These are phyloP conservation scores for Diplodia seriata DNA, from an alignment of 2,329 filamentous ascomycete genomes.

Conservation along the genomic window DNA sequence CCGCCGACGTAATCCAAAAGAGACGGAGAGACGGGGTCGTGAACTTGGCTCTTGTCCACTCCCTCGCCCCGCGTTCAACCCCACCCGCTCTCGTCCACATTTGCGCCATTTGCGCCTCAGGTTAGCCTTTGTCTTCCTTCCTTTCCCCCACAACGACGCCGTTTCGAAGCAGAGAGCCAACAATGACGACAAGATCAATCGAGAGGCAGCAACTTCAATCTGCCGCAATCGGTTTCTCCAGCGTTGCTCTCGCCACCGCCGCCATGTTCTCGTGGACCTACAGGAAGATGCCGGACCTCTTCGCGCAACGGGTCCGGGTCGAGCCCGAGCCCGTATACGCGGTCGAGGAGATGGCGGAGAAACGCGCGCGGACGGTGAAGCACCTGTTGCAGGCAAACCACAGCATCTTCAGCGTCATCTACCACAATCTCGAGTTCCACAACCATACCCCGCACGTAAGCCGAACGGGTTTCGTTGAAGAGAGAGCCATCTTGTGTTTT, in stretches of 20 bases:
- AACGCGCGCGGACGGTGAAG: constrained; percentile 81
- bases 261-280: constrained; percentile 28
- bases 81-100: not conserved
- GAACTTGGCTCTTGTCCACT: not conserved
- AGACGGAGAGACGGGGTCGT: not conserved
- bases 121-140: not conserved
- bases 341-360: constrained; percentile 80
- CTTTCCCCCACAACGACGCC: not conserved
- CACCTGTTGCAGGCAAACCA: constrained; percentile 92
- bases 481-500: no score
- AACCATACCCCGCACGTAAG: constrained; percentile 81
- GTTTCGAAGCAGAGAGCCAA: not conserved
- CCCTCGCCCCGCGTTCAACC: not conserved
- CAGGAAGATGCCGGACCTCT: constrained; percentile 19
- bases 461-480: constrained; percentile 14
- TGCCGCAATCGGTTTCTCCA: constrained; percentile 1
- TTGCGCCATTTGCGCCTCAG: not conserved
- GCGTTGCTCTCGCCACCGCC: constrained; percentile 11
- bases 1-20: not conserved
- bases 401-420: constrained; percentile 84
- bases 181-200: not conserved
- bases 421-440: constrained; percentile 75
- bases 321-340: constrained; percentile 57
- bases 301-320: constrained; percentile 10
- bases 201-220: constrained; percentile 3